Evolutionary conservation across 164 flowering plant genomes (phyloP).

Genomic region (Chimonanthus salicifolius): DNA sequence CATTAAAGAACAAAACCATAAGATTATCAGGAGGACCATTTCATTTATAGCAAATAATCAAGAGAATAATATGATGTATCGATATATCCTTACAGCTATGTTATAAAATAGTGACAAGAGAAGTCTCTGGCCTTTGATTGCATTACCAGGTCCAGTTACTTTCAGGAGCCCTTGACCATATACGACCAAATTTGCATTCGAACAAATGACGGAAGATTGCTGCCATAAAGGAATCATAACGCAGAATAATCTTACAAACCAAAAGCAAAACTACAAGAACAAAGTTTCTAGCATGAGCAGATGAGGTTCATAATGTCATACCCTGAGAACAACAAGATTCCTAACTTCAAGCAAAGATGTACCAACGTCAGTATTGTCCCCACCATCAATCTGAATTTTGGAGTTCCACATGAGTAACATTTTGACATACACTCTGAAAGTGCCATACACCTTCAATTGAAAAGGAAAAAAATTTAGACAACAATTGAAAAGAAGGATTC

Average conservation of each 20-base stretch:
- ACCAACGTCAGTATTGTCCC: conserved; percentile 56
- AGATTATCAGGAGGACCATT: neutral
- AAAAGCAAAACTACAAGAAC: neutral
- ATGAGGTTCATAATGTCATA: conserved; percentile 24
- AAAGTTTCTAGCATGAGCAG: neutral
- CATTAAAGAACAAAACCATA: neutral
- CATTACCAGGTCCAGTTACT: conserved; percentile 79
- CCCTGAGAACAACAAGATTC: conserved; percentile 83
- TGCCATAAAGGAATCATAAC: conserved; percentile 25
- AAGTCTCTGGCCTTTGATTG: conserved; percentile 79
- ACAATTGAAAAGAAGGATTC: neutral
- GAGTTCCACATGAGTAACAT: conserved; percentile 97
- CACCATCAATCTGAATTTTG: conserved; percentile 77
- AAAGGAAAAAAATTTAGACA: conserved; percentile 6
- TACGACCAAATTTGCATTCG: conserved; percentile 76
- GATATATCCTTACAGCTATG: conserved; percentile 65
- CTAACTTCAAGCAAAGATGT: conserved; percentile 85
- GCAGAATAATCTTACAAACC: neutral
- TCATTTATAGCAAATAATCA: neutral
- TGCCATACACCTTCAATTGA: conserved; percentile 81
- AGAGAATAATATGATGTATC: neutral
- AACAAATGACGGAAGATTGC: conserved; percentile 71
- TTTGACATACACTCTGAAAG: conserved; percentile 69
- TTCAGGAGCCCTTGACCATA: conserved; percentile 82
- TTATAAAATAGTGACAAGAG: conserved; percentile 80